Base-by-base conservation (phyloP, 2,329 filamentous ascomycete species). In the Magnaporthiopsis incrustans region DNA sequence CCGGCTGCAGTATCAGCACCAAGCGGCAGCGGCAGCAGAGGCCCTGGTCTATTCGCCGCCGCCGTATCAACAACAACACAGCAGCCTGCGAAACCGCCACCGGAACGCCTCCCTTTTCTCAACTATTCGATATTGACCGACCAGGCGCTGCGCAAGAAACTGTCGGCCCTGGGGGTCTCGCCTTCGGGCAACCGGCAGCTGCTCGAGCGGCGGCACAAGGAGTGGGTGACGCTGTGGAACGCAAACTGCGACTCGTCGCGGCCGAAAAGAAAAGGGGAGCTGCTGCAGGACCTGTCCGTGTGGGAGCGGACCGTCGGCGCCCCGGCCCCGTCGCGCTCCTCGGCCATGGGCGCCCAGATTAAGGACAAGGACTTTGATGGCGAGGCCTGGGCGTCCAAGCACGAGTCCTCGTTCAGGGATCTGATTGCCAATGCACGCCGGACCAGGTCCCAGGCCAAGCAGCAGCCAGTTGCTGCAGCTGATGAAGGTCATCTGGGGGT, bases 161-260 rank as follows among this genome's bases (percentile, higher is more conserved):
- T 99, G 57, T 74, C 80, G 25, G 92, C 97, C 3, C 80, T 95
- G 1, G 92, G 93, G 1, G 87, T 98, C 64, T 88, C 91, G 0
- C 83, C 81, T 12, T 81, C 78, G 66, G 95, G 95, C 0, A 76
- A 82, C 0, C 89, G 89, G 59, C 78, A 82, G 59, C 80, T 93
- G 1, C 79, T 98, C 63, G 89, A 94, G 73, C 85, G 83, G 68
- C 85, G 96, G 25, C 93, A 98, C 71, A 91, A 85, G 30, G 95
- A 99, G 75, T 99, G 93, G 93, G 83, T 95, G 62, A 97, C 95
- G 53, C 78, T 99, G 25, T 97, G 92, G 89, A 99, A 99, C 74
- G 91, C 96, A 14, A 99, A 99, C 73, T 97, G 92, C 76, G 95
- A 99, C 75, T 89, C 93, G 2, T 84, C 84, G 50, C 79, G 80